Evolutionary conservation across 1,139 yeast species (phyloP).

Genomic region (Suhomyces bribrorum): DNA sequence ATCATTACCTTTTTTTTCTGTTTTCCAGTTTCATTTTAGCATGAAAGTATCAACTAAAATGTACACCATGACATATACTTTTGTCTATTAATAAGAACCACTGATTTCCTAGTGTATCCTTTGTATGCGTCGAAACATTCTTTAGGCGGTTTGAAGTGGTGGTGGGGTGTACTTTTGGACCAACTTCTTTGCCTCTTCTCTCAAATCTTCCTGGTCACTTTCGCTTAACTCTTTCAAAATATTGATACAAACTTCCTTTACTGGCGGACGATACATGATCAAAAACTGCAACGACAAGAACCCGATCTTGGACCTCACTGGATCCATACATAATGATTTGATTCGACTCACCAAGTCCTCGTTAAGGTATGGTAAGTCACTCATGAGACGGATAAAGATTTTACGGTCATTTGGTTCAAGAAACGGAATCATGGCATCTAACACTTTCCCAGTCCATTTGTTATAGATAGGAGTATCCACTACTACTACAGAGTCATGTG

Average conservation of each 20-base stretch:
- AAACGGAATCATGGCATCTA: conserved; percentile 82
- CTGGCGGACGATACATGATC: conserved; percentile 90
- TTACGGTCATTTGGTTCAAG: conserved; percentile 79
- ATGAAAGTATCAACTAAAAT: too few relatives aligned
- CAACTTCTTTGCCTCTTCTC: conserved; percentile 54
- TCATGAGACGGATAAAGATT: conserved; percentile 73
- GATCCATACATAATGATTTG: conserved; percentile 80
- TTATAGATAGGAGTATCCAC: conserved; percentile 51
- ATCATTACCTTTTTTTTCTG: too few relatives aligned
- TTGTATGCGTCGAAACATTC: too few relatives aligned
- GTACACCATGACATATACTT: too few relatives aligned
- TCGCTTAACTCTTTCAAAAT: conserved; percentile 59
- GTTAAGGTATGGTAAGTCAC: conserved; percentile 81
- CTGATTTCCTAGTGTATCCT: too few relatives aligned
- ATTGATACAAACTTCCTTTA: conserved; percentile 62
- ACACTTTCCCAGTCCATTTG: conserved; percentile 67
- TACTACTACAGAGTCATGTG: too few relatives aligned
- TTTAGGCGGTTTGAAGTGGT: not conserved
- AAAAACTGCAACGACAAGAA: conserved; percentile 78
- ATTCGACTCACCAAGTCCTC: conserved; percentile 61
- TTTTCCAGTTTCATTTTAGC: too few relatives aligned
- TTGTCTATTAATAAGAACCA: too few relatives aligned
- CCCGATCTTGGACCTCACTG: conserved; percentile 78
- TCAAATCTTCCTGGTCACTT: conserved; percentile 53
- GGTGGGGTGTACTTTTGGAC: conserved; percentile 43